Base-by-base conservation (phyloP, 2,329 filamentous ascomycete species). In the Sarocladium kiliense region DNA sequence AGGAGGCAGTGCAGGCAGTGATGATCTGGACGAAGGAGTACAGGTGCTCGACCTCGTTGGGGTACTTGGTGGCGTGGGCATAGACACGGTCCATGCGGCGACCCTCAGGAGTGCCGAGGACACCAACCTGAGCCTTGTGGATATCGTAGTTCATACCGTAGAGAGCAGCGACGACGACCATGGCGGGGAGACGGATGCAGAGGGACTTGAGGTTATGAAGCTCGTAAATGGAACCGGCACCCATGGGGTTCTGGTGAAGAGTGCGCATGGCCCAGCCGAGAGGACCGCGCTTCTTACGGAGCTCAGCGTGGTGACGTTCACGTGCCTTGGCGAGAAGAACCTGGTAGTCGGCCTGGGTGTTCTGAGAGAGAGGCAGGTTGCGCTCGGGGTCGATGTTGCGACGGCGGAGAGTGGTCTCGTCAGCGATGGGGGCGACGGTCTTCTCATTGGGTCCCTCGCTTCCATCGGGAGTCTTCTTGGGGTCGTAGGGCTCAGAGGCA, bases 91-190 rank as follows among this genome's bases (percentile, higher is more conserved):
- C 74, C 86, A 90, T 89, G 58, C 88, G 86, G 34, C 73, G 73
- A 57, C 87, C 88, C 58, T 91, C 88, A 6, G 87, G 87, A 1
- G 88, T 90, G 21, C 87, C 87, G 12, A 76, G 66, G 44, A 89
- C 79, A 65, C 88, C 88, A 54, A 77, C 76, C 75, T 91, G 88
- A 3, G 87, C 86, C 50, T 81, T 79, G 77, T 92, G 88, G 64
- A 92, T 93, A 62, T 93, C 89, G 73, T 92, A 93, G 78, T 92
- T 77, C 25, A 87, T 67, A 68, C 89, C 89, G 67, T 93, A 93
- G 53, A 91, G 80, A 16, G 76, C 65, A 55, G 77, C 87, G 60
- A 76, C 77, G 42, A 84, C 77, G 58, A 89, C 67, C 70, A 79
- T 79, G 53, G 89, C 87, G 0, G 89, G 89, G 9, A 92, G 65